Evolutionary conservation across 306 rosid species (phyloP).

Genomic region (Malus sieversii): DNA sequence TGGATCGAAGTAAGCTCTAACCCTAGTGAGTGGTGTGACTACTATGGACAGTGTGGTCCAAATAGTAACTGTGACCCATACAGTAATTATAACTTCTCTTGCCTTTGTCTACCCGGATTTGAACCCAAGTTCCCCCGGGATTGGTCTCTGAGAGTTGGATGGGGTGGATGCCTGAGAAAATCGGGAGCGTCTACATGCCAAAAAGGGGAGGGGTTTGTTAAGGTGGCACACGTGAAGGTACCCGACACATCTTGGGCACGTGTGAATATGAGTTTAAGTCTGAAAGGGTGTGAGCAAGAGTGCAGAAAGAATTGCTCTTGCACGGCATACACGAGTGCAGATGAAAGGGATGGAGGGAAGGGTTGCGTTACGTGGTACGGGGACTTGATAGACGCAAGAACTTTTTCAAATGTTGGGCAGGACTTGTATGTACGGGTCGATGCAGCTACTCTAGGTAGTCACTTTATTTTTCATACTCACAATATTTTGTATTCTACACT

Average conservation of each 20-base stretch:
- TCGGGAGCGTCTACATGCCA: slow-evolving; percentile 19
- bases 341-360: slow-evolving; percentile 23
- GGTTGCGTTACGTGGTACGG: slow-evolving; percentile 60
- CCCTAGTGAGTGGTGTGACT: slow-evolving; percentile 32
- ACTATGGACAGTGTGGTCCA: slow-evolving; percentile 37
- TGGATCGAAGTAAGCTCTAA: slow-evolving; percentile 37
- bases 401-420: slow-evolving; percentile 22
- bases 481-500: too few species aligned
- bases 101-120: slow-evolving; percentile 56
- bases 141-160: slow-evolving; percentile 33
- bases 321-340: slow-evolving; percentile 34
- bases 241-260: slow-evolving; percentile 24
- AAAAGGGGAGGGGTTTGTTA: slow-evolving; percentile 50
- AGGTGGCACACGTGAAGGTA: slow-evolving; percentile 19
- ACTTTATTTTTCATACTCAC: too few species aligned
- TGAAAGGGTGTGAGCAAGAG: slow-evolving; percentile 26
- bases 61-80: slow-evolving; percentile 46
- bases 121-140: slow-evolving; percentile 25
- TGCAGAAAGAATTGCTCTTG: slow-evolving; percentile 52
- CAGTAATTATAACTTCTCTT: slow-evolving; percentile 9
- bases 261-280: slow-evolving; percentile 16
- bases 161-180: slow-evolving; percentile 46
- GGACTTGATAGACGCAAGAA: slow-evolving; percentile 35
- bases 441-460: slow-evolving; percentile 5
- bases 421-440: slow-evolving; percentile 48